phyloP scores from a whole-genome alignment of 345 rosid species.

The Heritiera fomes region DNA sequence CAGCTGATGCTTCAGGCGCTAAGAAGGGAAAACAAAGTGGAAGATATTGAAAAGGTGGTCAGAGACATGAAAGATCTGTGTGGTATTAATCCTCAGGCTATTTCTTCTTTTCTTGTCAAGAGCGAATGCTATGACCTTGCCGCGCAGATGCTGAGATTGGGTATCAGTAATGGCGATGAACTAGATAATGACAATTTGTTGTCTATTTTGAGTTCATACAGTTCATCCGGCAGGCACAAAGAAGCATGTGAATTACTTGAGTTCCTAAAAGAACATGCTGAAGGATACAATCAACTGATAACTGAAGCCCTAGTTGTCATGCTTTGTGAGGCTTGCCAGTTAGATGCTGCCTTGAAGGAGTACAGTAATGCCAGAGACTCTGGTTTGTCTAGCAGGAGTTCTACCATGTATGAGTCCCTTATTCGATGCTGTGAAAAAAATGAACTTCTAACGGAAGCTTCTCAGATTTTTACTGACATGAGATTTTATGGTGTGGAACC shows the following conservation, averaged over 20 bases:
- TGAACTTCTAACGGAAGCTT: constrained; percentile 67
- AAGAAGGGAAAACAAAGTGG: constrained; percentile 49
- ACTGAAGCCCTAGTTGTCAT: constrained; percentile 67
- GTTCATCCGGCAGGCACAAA: constrained; percentile 68
- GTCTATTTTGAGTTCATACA: constrained; percentile 72
- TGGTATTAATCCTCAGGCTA: constrained; percentile 58
- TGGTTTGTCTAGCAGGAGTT: constrained; percentile 47
- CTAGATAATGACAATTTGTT: constrained; percentile 58
- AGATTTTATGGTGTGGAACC: constrained; percentile 60
- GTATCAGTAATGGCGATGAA: constrained; percentile 53
- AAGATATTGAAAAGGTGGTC: constrained; percentile 59
- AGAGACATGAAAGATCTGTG: constrained; percentile 70
- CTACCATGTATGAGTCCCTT: constrained; percentile 67
- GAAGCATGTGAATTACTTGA: constrained; percentile 85
- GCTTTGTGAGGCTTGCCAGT: constrained; percentile 67
- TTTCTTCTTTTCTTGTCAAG: constrained; percentile 76
- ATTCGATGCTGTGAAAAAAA: constrained; percentile 65
- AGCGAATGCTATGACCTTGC: constrained; percentile 86
- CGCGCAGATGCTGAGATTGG: constrained; percentile 61
- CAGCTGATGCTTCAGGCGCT: constrained; percentile 57
- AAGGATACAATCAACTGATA: constrained; percentile 51
- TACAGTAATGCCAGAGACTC: constrained; percentile 48
- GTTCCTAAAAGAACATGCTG: constrained; percentile 55
- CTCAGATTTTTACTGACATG: constrained; percentile 84
- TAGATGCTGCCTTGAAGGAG: constrained; percentile 68